Conservation (phyloP, 2,329 filamentous ascomycete species). For the Ilyonectria destructans region DNA sequence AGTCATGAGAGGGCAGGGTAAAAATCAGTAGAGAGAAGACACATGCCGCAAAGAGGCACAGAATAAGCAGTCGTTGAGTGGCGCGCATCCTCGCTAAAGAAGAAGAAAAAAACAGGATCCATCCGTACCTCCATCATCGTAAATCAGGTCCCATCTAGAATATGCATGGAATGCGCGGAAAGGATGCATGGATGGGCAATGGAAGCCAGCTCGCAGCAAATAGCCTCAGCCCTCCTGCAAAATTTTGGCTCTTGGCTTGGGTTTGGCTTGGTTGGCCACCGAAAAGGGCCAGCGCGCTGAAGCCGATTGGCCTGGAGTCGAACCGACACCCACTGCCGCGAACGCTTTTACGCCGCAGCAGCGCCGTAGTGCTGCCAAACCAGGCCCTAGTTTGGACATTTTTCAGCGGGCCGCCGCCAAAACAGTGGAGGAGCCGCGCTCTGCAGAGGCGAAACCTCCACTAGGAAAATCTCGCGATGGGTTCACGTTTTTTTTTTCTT, state of each 20-base stretch:
- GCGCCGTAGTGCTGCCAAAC: constrained; percentile 19
- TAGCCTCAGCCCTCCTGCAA: neutral
- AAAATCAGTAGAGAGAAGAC: neutral
- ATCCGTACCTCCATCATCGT: neutral
- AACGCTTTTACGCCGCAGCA: constrained; percentile 29
- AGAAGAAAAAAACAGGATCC: neutral
- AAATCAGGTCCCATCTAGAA: constrained; percentile 17
- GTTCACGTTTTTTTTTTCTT: neutral
- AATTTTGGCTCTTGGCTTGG: neutral
- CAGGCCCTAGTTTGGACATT: neutral
- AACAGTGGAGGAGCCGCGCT: neutral
- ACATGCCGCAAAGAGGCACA: neutral
- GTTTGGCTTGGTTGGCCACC: constrained; percentile 14
- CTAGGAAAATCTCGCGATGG: constrained; percentile 21
- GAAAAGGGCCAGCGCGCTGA: constrained; percentile 22
- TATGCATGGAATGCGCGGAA: constrained; percentile 22
- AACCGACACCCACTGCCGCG: constrained; percentile 15
- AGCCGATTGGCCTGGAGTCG: constrained; percentile 31
- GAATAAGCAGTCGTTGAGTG: constrained; percentile 4
- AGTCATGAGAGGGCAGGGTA: neutral
- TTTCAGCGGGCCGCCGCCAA: constrained; percentile 23
- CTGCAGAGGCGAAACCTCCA: neutral
- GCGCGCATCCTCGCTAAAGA: neutral
- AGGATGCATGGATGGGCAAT: neutral
- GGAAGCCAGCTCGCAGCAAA: constrained; percentile 20